phyloP scores from a whole-genome alignment of 75 land plant genomes.

The Picea sitchensis region DNA sequence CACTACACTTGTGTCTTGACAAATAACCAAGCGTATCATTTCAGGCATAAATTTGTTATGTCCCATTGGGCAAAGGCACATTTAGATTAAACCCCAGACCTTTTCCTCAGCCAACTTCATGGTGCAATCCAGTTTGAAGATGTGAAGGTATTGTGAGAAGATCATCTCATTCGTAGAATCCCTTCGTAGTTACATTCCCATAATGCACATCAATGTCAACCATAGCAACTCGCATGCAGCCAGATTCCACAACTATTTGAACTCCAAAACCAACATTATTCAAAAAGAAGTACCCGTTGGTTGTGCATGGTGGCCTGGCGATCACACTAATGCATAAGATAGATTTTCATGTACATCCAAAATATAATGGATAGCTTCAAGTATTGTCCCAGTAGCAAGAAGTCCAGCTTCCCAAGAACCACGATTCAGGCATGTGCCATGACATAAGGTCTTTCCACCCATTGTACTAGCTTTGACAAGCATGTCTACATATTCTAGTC shows the following conservation, averaged over 20 bases:
- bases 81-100: slow-evolving; percentile 84
- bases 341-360: slow-evolving; percentile 64
- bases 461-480: slow-evolving; percentile 59
- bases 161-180: slow-evolving; percentile 60
- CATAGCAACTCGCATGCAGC: slow-evolving; percentile 59
- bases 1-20: slow-evolving; percentile 89
- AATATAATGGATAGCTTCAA: slow-evolving; percentile 70
- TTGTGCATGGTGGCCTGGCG: slow-evolving; percentile 98
- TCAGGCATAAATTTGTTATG: slow-evolving; percentile 58
- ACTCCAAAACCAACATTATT: slow-evolving; percentile 91
- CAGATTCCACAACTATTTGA: slow-evolving; percentile 53
- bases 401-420: slow-evolving; percentile 87
- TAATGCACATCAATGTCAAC: slow-evolving; percentile 91
- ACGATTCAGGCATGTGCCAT: slow-evolving; percentile 71
- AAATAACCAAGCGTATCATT: slow-evolving; percentile 64
- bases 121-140: slow-evolving; percentile 60
- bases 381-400: slow-evolving; percentile 82
- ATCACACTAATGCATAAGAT: slow-evolving; percentile 82
- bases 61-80: slow-evolving; percentile 83
- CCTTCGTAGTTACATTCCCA: slow-evolving; percentile 92
- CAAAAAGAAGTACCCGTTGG: slow-evolving; percentile 89
- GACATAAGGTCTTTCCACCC: slow-evolving; percentile 47
- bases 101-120: slow-evolving; percentile 68
- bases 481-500: slow-evolving; percentile 63
- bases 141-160: slow-evolving; percentile 86